Evolutionary conservation across 1,284 basidiomycete genomes (phyloP).

Genomic region (Mycosarcoma maydis): DNA sequence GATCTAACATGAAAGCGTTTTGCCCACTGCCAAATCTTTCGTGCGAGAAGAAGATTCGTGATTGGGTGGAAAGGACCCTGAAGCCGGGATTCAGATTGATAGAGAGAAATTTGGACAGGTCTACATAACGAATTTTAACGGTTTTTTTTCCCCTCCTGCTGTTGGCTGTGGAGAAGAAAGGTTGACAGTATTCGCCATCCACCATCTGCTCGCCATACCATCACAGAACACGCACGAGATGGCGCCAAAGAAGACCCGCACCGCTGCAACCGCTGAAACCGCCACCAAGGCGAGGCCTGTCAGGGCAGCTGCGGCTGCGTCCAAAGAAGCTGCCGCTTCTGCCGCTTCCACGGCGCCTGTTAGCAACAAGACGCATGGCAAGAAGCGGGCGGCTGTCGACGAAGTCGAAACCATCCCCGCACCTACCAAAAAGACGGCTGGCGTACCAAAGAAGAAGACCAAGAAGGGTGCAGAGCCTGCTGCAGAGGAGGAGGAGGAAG

Average conservation of each 20-base stretch:
- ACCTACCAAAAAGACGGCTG: slow-evolving; percentile 14
- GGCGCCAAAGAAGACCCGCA: slow-evolving; percentile 37
- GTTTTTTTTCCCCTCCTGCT: background rate
- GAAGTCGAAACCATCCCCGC: background rate
- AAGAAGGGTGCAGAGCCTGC: slow-evolving; percentile 11
- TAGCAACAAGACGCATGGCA: slow-evolving; percentile 21
- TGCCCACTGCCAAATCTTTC: background rate
- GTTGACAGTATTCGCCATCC: too few relatives aligned
- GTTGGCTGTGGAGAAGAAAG: background rate
- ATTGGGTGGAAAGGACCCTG: slow-evolving; percentile 14
- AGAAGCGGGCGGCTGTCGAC: slow-evolving; percentile 26
- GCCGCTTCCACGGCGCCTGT: slow-evolving; percentile 1
- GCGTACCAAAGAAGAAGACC: background rate
- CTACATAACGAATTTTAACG: too few relatives aligned
- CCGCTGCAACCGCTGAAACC: slow-evolving; percentile 1
- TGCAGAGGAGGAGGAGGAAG: slow-evolving; percentile 9
- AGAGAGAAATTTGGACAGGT: too few relatives aligned
- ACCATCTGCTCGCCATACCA: background rate
- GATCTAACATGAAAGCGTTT: slow-evolving; percentile 28
- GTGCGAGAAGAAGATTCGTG: slow-evolving; percentile 35
- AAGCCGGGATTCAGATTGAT: too few relatives aligned
- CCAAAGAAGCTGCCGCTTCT: slow-evolving; percentile 1
- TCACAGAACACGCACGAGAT: slow-evolving; percentile 5
- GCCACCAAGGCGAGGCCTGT: background rate
- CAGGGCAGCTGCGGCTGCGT: background rate